Base-by-base conservation (phyloP, 148 eudicot genomes). In the Selenicereus undatus region DNA sequence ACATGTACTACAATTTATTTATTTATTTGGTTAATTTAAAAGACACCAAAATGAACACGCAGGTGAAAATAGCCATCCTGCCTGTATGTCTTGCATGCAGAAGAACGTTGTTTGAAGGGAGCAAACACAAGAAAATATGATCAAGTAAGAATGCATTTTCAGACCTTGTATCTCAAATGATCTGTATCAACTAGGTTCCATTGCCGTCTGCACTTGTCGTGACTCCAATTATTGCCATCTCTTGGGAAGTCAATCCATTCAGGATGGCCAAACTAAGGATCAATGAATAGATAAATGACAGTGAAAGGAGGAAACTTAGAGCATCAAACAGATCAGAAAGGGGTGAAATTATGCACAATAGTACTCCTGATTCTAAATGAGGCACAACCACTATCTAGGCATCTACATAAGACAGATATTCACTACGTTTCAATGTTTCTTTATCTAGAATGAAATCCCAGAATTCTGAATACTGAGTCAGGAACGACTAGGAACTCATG, bases 211-310 rank as follows among this genome's bases (percentile, higher is more conserved):
- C 98, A 97, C 84, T 91, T 97, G 27, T 91, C 95, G 58, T 90
- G 88, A 84, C 98, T 92, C 98, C 98, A 97, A 50, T 71, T 84
- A 89, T 97, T 97, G 80, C 99, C 98, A 68, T 94, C 95, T 88
- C 98, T 89, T 17, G 99, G 99, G 84, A 97, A 97, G 88, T 97
- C 99, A 71, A 97, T 97, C 99, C 99, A 97, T 32, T 97, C 99
- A 51, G 99, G 99, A 86, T 97, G 99, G 83, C 99, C 99, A 90
- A 97, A 97, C 99, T 97, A 81, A 60, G 27, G 74, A 88, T 79
- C 81, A 84, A 82, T 58, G 50, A 66, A 35, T 70, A 43, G n/a
- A 69, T 26, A 78, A 56, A 73, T 75, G 73, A 80, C 52, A 69
- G 20, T 77, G 45, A 71, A n/a, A 73, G 8, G 39, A 77, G 60